Evolutionary conservation across 192 early-diverging fungal species (phyloP), one percentile per base, ranked within the genome.

Genomic region (Umbelopsis isabellina): DNA sequence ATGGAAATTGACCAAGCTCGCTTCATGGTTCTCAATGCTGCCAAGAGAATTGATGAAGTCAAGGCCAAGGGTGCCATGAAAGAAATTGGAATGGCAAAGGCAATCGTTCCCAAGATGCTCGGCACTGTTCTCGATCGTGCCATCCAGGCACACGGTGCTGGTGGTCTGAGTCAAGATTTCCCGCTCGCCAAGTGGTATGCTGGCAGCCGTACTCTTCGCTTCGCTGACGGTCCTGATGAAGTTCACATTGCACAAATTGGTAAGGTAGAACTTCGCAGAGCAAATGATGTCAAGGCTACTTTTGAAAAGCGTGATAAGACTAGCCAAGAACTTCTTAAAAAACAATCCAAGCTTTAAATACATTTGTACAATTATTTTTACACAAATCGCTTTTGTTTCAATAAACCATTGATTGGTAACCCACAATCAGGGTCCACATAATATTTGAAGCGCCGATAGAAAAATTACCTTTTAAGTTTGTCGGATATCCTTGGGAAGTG

Each of bases 21-120:
- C 41, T 84, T 99, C 79, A 82, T 99, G 44, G 97, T 99, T n/a
- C 82, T 97, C 46, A 85, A 88, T 27, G 96, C 97, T 16, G 97
- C 97, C 5, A 89, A 91, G 65, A 89, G 86, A 83, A 99, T 99
- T 49, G 97, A 99, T 82, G 81, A 86, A 70, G 81, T 85, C 9
- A 91, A 92, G 10, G 88, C 96, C 33, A 99, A 99, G 83, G 82
- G 82, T 35, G 96, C 96, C 6, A 79, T 94, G 80, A 92, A 95
- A 65, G 91, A 97, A 69, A 99, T 99, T 77, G 96, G 92, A 18
- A 98, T 98, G 92, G 95, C 95, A 73, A 98, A 99, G 86, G 92
- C 73, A 22, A 81, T 92, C 37, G 93, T 95, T 15, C 97, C 97
- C 22, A 89, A 77, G 27, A 89, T 92, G 81, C 78, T 90, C 8